A percentile compares a stretch with the other conserved stretches of the same genome.
Evolutionary conservation across 768 basidiomycete species (phyloP).

Genomic region (Pleurotus platypus): DNA sequence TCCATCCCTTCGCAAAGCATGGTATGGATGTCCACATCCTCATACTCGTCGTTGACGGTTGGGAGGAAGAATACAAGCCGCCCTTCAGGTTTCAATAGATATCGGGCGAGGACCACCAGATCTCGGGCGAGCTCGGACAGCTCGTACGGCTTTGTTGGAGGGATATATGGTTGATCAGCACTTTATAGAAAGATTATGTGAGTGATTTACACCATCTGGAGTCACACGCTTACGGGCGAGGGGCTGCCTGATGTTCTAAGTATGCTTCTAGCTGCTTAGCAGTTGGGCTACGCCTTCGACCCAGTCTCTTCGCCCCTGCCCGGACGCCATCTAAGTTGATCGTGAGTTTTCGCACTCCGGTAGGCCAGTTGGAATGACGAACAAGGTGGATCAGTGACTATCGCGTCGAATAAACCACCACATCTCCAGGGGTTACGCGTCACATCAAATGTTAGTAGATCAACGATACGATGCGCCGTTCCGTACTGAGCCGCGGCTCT

Average conservation of each 20-base stretch:
- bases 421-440: conserved; percentile 86
- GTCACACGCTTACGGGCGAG: conserved; percentile 39
- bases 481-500: conserved; percentile 86
- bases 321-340: conserved; percentile 78
- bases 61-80: conserved; percentile 95
- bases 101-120: conserved; percentile 77
- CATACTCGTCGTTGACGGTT: conserved; percentile 88
- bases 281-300: conserved; percentile 54
- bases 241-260: conserved; percentile 30
- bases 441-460: conserved; percentile 90
- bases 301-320: conserved; percentile 80
- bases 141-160: conserved; percentile 91
- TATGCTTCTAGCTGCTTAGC: conserved; percentile 33
- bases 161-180: conserved; percentile 72
- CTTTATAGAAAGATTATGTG: conserved; percentile 13
- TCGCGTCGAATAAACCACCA: conserved; percentile 89
- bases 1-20: conserved; percentile 87
- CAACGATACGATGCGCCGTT: conserved; percentile 66
- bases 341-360: background rate
- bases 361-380: conserved; percentile 22
- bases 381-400: conserved; percentile 95
- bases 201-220: background rate
- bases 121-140: conserved; percentile 79
- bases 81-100: conserved; percentile 80
- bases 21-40: conserved; percentile 76